These are phyloP conservation scores for Jimgerdemannia flammicorona DNA, from an alignment of 192 early-diverging fungal species.

Conservation along the genomic window DNA sequence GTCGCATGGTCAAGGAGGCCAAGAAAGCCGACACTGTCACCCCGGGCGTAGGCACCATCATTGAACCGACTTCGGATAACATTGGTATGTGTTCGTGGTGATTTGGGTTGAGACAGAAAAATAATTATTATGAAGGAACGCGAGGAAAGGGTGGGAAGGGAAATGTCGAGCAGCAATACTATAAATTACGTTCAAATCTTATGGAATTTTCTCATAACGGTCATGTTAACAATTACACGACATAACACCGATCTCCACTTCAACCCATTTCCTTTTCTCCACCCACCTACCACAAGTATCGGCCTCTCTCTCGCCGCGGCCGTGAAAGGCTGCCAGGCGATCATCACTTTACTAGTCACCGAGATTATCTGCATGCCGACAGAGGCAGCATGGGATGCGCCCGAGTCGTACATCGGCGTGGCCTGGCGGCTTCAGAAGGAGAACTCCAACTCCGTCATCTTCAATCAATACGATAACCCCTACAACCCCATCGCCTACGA, in stretches of 20 bases:
- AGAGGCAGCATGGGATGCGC: constrained; percentile 99
- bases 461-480: constrained; percentile 95
- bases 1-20: constrained; percentile 94
- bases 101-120: no score
- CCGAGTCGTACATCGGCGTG: constrained; percentile 98
- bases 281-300: constrained; percentile 47
- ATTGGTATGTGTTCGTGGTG: constrained; percentile 85
- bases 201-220: no score
- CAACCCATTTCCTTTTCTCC: no score
- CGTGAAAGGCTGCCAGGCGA: constrained; percentile 97
- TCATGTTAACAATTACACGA: no score
- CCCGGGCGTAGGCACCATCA: constrained; percentile 87
- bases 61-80: constrained; percentile 99
- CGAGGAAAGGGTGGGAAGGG: no score
- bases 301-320: constrained; percentile 95
- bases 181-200: no score
- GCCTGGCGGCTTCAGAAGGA: constrained; percentile 90
- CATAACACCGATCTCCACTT: no score
- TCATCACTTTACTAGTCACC: constrained; percentile 96
- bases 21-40: constrained; percentile 87
- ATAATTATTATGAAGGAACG: no score
- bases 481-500: constrained; percentile 99
- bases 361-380: constrained; percentile 99
- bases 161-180: no score
- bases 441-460: constrained; percentile 94